A percentile compares a stretch with the other conserved stretches of the same genome.
Evolutionary conservation across 176 grass and related monocot genomes (phyloP).

Genomic region (Rhynchospora breviuscula): DNA sequence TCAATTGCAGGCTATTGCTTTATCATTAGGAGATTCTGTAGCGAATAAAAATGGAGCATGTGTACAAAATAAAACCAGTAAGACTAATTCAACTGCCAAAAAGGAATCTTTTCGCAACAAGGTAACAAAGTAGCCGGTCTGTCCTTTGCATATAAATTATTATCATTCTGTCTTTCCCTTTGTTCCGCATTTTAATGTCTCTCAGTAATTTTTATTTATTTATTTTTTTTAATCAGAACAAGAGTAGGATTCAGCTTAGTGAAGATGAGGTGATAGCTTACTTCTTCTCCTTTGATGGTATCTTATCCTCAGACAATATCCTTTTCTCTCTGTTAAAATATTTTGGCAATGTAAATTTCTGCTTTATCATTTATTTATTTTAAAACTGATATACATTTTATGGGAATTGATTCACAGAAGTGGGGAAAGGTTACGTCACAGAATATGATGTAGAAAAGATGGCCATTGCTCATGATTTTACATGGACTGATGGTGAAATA

Average conservation of each 20-base stretch:
- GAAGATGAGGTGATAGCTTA: conserved; percentile 83
- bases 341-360: not conserved
- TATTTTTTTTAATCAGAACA: conserved; percentile 45
- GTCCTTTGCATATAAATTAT: not conserved
- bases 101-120: conserved; percentile 34
- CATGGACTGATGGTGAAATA: conserved; percentile 73
- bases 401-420: conserved; percentile 41
- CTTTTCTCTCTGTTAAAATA: conserved; percentile 3
- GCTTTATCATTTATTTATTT: conserved; percentile 13
- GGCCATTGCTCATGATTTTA: conserved; percentile 76
- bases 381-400: conserved; percentile 1
- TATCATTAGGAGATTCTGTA: conserved; percentile 45
- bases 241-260: conserved; percentile 67
- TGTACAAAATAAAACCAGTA: conserved; percentile 28
- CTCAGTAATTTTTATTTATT: not conserved
- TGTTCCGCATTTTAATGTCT: not conserved
- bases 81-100: conserved; percentile 19
- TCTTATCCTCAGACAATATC: conserved; percentile 7
- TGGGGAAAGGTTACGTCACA: conserved; percentile 81
- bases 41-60: conserved; percentile 16
- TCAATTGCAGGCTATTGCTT: conserved; percentile 70
- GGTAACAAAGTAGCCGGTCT: conserved; percentile 52
- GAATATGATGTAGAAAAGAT: conserved; percentile 68
- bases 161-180: conserved; percentile 8
- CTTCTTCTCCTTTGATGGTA: conserved; percentile 97